Conservation (phyloP, 495 filamentous ascomycete genomes). For the Aspergillus nidulans region DNA sequence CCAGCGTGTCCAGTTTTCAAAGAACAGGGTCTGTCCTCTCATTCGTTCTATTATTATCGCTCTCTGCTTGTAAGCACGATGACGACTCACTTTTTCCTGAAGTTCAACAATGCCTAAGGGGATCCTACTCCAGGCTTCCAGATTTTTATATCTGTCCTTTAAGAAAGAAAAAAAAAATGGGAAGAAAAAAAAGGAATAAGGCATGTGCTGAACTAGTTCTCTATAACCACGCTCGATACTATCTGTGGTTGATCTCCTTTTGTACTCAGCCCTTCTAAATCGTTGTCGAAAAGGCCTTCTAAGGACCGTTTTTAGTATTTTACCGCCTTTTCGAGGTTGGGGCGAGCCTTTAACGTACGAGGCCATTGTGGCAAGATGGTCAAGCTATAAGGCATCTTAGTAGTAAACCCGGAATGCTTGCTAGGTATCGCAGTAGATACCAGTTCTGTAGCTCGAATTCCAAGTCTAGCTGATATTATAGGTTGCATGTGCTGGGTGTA, state of each 20-base stretch:
- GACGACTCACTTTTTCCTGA: conserved; percentile 2
- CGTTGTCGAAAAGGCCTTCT: background rate
- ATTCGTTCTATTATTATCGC: conserved; percentile 15
- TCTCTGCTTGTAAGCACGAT: background rate
- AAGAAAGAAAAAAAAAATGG: too few species aligned
- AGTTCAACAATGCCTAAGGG: conserved; percentile 8
- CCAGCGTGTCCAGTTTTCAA: conserved; percentile 13
- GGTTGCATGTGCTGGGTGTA: conserved; percentile 9
- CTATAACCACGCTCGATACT: too few species aligned
- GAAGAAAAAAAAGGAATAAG: too few species aligned
- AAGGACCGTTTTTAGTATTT: background rate
- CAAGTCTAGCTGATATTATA: background rate
- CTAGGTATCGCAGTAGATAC: background rate
- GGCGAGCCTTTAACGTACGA: background rate
- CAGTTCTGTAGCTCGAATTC: background rate
- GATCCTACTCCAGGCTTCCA: conserved; percentile 17
- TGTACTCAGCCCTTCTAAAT: too few species aligned
- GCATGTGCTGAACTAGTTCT: too few species aligned
- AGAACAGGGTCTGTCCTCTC: conserved; percentile 13
- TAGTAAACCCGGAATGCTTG: background rate
- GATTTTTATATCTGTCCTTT: conserved; percentile 5
- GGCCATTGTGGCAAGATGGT: background rate
- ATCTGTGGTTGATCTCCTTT: too few species aligned
- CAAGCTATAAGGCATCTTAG: background rate
- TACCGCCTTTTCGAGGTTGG: background rate